Evolutionary conservation across 2,329 filamentous ascomycete species (phyloP), one percentile per base, ranked within the genome.

Genomic region (Mariannaea sp.): DNA sequence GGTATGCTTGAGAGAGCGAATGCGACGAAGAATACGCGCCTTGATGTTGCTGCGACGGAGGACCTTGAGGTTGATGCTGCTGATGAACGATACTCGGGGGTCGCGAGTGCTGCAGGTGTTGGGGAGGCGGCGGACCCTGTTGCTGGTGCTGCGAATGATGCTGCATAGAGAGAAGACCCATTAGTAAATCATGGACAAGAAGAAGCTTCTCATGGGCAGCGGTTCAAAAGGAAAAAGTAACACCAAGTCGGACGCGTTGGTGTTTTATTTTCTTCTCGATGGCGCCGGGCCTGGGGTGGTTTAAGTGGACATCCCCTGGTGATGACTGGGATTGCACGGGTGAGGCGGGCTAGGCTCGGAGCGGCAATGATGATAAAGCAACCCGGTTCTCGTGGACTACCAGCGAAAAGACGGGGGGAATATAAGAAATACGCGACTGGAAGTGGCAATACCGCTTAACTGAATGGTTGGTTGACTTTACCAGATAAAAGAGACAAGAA

Each of bases 121-220:
- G 81, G 63, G 80, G 74, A 75, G 80, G 77, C 67, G 84, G 83
- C 75, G 86, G 85, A 82, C 86, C 87, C 79, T 89, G 85, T 75
- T 85, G 84, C 72, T 84, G 77, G 73, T 87, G 83, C 78, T 88
- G 86, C 77, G 85, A 81, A 78, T 89, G 87, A 82, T 89, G 87
- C 86, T 90, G 84, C 80, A 83, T 81, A 79, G 76, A 80, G 75
- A 78, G 78, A 73, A 81, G 73, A 75, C 78, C 76, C 76, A 81
- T 84, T 80, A 83, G 81, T 82, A 71, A 71, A 64, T 65, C 67
- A 67, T 71, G 64, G 68, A 71, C 69, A 68, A 63, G 67, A 66
- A 61, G 62, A 70, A 65, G 71, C 57, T 72, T 32, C 66, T 67
- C 35, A 68, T 70, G 65, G 66, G 58, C 61, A 51, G 42, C 54